Base-by-base conservation (phyloP, 176 grass and related monocot genomes). In the Oryza longistaminata region DNA sequence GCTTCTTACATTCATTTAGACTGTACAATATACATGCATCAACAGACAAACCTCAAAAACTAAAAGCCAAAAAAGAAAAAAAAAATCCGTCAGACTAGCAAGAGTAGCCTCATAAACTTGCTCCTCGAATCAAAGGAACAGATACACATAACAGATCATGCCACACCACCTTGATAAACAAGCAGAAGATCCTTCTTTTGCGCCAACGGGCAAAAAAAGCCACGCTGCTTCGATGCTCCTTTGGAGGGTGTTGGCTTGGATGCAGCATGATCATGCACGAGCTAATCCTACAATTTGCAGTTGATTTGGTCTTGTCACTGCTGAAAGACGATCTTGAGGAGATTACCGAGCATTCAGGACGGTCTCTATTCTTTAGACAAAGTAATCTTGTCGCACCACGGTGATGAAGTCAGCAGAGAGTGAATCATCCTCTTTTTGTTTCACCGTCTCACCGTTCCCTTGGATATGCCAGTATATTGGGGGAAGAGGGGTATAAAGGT, bases 391-490 rank as follows among this genome's bases (percentile, higher is more conserved):
- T 66, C 90, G 83, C 76, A 95, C 80, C 16, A 92, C 83, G 2
- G 93, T 76, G 37, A 95, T 80, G 67, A 92, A 89, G 46, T 95
- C 83, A 0, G 61, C 61, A 53, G 93, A 90, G 53, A 90, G 87
- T 71, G 87, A 87, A 70, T 82, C 90, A 3, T 87, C 90, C 19
- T 90, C 86, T 78, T 92, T 95, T 39, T 84, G 83, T 83, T 81
- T 90, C 34, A 55, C 76, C 19, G 69, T 43, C 53, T 95, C 93
- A 69, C 86, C 72, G 58, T 88, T 95, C 26, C 83, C 93, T 88
- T 95, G 90, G 46, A 95, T 87, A 74, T 90, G 93, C 90, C 90
- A 95, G 64, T 83, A 95, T 90, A 95, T 92, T 55, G 93, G 93
- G 22, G 93, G 88, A 68, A 95, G 83, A 71, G 88, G 93, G 39